Base-by-base conservation (phyloP, 2,329 filamentous ascomycete genomes). In the Pseudogymnoascus sp. region DNA sequence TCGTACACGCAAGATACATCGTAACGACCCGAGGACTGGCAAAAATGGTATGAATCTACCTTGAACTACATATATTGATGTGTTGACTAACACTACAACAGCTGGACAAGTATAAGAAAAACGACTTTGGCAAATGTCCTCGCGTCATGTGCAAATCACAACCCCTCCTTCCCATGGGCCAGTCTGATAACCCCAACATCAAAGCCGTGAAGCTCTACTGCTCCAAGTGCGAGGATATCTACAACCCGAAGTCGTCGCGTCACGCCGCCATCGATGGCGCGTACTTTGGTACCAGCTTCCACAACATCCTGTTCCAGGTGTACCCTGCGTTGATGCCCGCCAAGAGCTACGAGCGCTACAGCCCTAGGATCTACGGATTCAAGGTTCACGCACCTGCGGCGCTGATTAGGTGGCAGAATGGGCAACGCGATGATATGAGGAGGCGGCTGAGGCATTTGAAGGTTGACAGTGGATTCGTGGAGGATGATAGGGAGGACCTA, bases 51-150 rank as follows among this genome's bases (percentile, higher is more conserved):
- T 64, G 81, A 72, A 5, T 31, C 33, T 18, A 31, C n/a, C 7
- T 58, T 1, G 13, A n/a, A n/a, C 25, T 13, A 36, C 18, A 18
- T 48, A 60, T 37, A 21, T 12, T 13, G 27, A 18, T 18, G 40
- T 29, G 12, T 27, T 59, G 12, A 59, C 69, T 71, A 61, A 71
- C 48, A 37, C 29, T n/a, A 21, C 35, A 6, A 33, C 71, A 97
- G 93, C 88, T 97, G 65, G 94, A 99, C 69, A 99, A 99, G 76
- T 99, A 96, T 77, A 99, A 99, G 73, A 96, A 96, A 74, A 89
- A 87, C 69, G 93, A 97, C 74, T 99, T 99, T 73, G 94, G 94
- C 68, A 97, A 97, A 80, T 99, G 94, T 73, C 94, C 94, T 5
- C 90, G 94, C 70, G 94, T 99, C 65, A 87, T 95, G 80, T 99